Base-by-base conservation (phyloP, 176 grass and related monocot species). In the Carex parvula region DNA sequence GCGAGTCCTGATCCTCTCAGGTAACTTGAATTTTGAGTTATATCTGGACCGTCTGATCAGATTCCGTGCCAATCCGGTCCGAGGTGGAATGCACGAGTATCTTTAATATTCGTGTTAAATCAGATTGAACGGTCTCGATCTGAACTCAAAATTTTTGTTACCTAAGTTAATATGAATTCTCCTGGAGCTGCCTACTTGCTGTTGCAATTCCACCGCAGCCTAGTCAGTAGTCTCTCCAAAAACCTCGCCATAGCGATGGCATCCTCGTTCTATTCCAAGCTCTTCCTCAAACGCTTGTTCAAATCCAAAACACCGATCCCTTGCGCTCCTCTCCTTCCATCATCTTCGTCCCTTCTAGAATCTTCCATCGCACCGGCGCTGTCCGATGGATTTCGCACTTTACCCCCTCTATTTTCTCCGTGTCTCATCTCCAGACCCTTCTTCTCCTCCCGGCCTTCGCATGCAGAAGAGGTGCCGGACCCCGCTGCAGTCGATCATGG, bases 371-470 rank as follows among this genome's bases (percentile, higher is more conserved):
- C 83, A 59, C 21, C 35, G 41, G 14, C 60, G 32, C 55, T 56
- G 60, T 56, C 56, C 9, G 52, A 84, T 56, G 58, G 63, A 77
- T 58, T 55, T 13, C 60, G 29, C 50, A 15, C 41, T 30, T 67
- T 42, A 48, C 30, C 84, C 69, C 87, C 26, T 65, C 62, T 81
- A 3, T 58, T 71, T 37, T 60, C 68, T 6, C 54, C 20, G 30
- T 84, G 59, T 41, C 75, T 80, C 57, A 35, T 77, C 17, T 53
- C 32, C 7, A 90, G 87, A 79, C 42, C 70, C 87, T 80, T 85
- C 77, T 97, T 88, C 53, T 91, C 89, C 78, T 91, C 81, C 9
- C 85, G 82, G 18, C 48, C 77, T 30, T 84, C 60, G 14, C 5
- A 84, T 22, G 29, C 70, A 22, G 84, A 85, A 17, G 90, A 93